phyloP scores from a whole-genome alignment of 768 basidiomycete genomes.

The Mycena maculata region DNA sequence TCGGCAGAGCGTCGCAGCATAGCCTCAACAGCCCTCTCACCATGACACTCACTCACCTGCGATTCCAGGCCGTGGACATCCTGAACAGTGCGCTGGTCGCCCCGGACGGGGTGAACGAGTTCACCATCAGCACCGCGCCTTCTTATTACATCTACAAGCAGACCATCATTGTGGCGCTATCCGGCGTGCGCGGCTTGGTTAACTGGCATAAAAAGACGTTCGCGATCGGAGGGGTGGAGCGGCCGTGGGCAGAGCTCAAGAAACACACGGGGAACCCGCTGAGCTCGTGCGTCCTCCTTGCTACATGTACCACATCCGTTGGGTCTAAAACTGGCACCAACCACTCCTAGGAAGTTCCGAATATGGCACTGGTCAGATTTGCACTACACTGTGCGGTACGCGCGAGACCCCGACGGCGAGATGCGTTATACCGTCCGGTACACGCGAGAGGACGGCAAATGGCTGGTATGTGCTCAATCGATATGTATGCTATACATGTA shows the following conservation, averaged over 20 bases:
- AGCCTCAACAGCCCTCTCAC: not conserved
- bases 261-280: not conserved
- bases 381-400: constrained; percentile 2
- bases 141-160: not conserved
- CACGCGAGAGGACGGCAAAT: not conserved
- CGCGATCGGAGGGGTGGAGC: not conserved
- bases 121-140: not conserved
- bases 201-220: constrained; percentile 4
- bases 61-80: constrained; percentile 7
- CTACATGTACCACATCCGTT: not conserved
- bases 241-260: constrained; percentile 3
- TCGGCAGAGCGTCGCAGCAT: constrained; percentile 1
- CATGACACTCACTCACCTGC: constrained; percentile 9
- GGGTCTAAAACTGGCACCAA: not conserved
- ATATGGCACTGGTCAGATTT: constrained; percentile 8
- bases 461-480: not conserved
- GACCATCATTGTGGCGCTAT: not conserved
- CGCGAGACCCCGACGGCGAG: constrained; percentile 1
- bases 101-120: not conserved
- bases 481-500: no score
- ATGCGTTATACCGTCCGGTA: constrained; percentile 2
- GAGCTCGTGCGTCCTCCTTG: constrained; percentile 2
- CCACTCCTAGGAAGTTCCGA: not conserved
- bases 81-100: constrained; percentile 10
- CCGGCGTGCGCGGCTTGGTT: not conserved